Conservation (phyloP, 805 yeast species). For the Monosporozyma servazzii region DNA sequence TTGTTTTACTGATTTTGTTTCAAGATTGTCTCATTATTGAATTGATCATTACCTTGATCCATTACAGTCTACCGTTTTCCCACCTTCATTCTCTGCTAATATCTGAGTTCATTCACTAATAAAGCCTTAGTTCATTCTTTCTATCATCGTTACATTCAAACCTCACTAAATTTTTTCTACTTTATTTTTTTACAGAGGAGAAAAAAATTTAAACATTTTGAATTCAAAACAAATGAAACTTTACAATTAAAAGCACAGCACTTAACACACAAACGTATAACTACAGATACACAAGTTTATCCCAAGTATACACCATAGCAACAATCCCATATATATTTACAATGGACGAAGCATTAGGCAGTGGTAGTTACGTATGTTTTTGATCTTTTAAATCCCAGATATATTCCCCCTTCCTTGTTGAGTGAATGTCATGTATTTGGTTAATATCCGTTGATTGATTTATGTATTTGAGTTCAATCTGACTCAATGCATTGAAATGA, state of each 20-base stretch:
- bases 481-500: too few species aligned
- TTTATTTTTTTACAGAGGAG: background rate
- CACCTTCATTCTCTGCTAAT: too few species aligned
- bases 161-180: background rate
- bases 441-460: background rate
- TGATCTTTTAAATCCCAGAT: background rate
- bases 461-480: too few species aligned
- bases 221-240: background rate
- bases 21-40: background rate
- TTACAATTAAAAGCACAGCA: background rate
- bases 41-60: too few species aligned
- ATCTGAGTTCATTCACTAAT: too few species aligned
- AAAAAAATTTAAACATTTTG: background rate
- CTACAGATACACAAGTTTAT: background rate
- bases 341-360: conserved; percentile 8
- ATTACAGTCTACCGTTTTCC: too few species aligned
- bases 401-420: background rate
- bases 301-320: background rate
- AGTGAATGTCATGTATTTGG: background rate
- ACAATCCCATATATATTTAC: background rate
- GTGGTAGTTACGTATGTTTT: conserved; percentile 3
- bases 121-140: background rate
- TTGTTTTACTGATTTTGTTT: background rate
- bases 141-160: background rate
- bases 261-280: background rate